Evolutionary conservation across 345 rosid genomes (phyloP).

Genomic region (Euphorbia peplus): DNA sequence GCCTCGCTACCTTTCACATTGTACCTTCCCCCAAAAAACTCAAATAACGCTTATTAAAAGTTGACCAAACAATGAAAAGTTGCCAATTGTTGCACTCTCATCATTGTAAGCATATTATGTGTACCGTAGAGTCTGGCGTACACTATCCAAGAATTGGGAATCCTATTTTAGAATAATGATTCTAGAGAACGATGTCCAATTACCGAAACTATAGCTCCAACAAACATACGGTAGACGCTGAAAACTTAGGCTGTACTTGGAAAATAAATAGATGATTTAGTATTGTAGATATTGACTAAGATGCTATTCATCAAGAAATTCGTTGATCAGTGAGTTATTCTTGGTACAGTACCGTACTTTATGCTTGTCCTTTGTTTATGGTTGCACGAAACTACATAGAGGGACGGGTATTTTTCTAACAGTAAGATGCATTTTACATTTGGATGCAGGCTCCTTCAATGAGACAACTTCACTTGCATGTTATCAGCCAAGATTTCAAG

Average conservation of each 20-base stretch:
- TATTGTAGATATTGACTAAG: background rate
- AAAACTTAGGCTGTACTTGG: background rate
- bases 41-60: background rate
- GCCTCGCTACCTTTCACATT: background rate
- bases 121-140: background rate
- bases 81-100: too few species aligned
- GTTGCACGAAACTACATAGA: too few species aligned
- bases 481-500: constrained; percentile 89
- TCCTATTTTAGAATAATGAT: background rate
- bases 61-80: background rate
- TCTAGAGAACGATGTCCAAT: background rate
- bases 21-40: background rate
- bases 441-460: constrained; percentile 59
- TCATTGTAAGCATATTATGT: too few species aligned
- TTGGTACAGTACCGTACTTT: too few species aligned
- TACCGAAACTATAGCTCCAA: background rate
- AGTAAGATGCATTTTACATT: background rate
- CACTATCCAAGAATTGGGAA: background rate
- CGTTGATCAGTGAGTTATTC: background rate
- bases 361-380: too few species aligned
- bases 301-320: background rate
- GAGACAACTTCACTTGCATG: constrained; percentile 88
- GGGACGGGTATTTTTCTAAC: background rate
- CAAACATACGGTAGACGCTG: background rate
- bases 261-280: background rate